Percentiles rank a stretch among this genome's conserved stretches.
Evolutionary conservation across 176 grass and related monocot genomes (phyloP).

Genomic region (Aegilops longissima): DNA sequence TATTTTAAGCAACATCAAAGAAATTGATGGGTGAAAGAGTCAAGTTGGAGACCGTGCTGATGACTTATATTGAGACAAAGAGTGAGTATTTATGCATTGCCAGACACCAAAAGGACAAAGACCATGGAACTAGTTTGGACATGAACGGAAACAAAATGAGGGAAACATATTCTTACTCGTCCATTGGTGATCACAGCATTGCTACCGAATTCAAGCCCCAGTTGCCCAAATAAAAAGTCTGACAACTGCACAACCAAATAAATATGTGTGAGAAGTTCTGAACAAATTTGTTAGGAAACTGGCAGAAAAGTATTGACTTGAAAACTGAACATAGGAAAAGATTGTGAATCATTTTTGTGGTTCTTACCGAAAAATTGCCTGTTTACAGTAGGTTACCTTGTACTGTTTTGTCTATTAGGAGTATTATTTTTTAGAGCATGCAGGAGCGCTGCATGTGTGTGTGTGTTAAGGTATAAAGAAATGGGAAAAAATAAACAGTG

Average conservation of each 20-base stretch:
- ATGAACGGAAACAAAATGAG: constrained; percentile 14
- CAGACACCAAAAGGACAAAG: constrained; percentile 1
- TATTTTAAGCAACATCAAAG: background rate
- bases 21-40: constrained; percentile 7
- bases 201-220: constrained; percentile 75
- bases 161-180: constrained; percentile 56
- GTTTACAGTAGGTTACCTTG: background rate
- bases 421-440: background rate
- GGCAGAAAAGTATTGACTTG: background rate
- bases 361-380: background rate
- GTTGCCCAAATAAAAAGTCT: constrained; percentile 60
- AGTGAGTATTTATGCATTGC: background rate
- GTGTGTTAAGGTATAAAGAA: no score
- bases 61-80: background rate
- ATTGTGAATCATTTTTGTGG: background rate
- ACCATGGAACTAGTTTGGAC: background rate
- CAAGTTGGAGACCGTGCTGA: background rate
- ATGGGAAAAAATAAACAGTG: background rate
- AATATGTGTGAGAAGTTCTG: constrained; percentile 24
- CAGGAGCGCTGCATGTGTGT: background rate
- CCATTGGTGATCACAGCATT: constrained; percentile 99
- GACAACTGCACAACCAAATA: constrained; percentile 57
- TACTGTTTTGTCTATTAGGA: background rate
- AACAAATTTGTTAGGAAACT: constrained; percentile 22
- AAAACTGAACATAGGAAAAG: constrained; percentile 12